Percentiles rank a stretch among this genome's conserved stretches.
phyloP scores from a whole-genome alignment of 2,329 filamentous ascomycete genomes.

The Dryadomyces quercus-mongolicae region DNA sequence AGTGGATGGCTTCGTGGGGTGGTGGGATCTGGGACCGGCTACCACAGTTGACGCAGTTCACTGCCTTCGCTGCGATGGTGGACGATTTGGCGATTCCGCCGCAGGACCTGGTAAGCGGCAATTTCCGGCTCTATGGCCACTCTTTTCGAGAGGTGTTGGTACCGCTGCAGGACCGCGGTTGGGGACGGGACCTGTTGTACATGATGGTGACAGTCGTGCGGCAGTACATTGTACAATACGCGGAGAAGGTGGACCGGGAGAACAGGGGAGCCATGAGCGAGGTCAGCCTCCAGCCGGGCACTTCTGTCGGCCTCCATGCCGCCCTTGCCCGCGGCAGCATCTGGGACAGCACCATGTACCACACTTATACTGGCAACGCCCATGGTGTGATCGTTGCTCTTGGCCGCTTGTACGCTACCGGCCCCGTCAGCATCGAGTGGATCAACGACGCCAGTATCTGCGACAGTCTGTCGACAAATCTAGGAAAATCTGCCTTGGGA shows the following conservation, averaged over 20 bases:
- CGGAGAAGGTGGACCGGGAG: background rate
- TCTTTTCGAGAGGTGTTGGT: background rate
- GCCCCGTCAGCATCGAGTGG: background rate
- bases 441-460: background rate
- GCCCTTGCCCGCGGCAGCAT: background rate
- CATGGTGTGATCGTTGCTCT: background rate
- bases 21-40: background rate
- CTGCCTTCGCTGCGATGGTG: background rate
- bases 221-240: background rate
- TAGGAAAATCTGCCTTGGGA: background rate
- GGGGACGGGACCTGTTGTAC: background rate
- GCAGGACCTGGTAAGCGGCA: background rate
- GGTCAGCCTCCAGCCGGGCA: background rate
- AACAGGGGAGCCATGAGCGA: background rate
- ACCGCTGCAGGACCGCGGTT: background rate
- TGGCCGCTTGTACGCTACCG: background rate
- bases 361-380: background rate
- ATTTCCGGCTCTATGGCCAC: background rate
- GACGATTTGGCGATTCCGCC: background rate
- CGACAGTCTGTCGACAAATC: background rate
- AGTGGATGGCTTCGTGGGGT: background rate
- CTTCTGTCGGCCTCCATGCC: background rate
- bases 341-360: background rate
- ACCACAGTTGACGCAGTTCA: background rate
- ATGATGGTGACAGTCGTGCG: background rate